Evolutionary conservation across 768 basidiomycete species (phyloP), one percentile per base, ranked within the genome.

Genomic region (Boletus rubroflammeus): DNA sequence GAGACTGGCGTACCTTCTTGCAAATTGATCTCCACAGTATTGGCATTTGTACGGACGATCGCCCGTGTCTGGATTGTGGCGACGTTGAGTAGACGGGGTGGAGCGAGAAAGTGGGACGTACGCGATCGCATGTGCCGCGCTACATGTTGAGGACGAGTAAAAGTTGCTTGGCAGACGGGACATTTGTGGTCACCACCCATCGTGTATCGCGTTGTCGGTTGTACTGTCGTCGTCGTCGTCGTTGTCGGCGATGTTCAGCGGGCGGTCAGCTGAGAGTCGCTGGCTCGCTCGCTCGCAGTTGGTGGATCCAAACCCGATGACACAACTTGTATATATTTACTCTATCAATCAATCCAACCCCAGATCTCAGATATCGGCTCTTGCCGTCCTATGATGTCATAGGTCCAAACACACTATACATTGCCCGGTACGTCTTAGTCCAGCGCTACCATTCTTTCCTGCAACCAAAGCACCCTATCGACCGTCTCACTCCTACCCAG

Each of bases 31-130:
- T 35, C 90, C 90, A 69, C 91, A 93, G 59, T 85, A 81, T 64
- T 85, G 85, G 62, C 91, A 93, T 65, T 90, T 90, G 78, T 93
- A 93, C 9, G 91, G 91, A 41, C 91, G 78, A 76, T 93, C 90
- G 53, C 90, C 90, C 36, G 90, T 93, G 72, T 93, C 90, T 92
- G 73, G 19, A 14, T 36, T 48, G 49, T 36, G 38, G 3, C 26
- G 28, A 2, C 17, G 2, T 51, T 56, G 48, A 51, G 62, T 32
- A 40, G 31, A 47, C 8, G 35, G 13, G 52, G 64, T 64, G 68
- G 65, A 68, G 65, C 48, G 28, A 57, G 58, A 42, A 58, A 48
- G 54, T 7, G 32, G 17, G 53, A 84, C 89, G 74, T 75, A 92
- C 89, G 90, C 62, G 89, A 91, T 70, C 90, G 84, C 90, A 93